Conservation (phyloP, 345 rosid species). For the Sonneratia alba region DNA sequence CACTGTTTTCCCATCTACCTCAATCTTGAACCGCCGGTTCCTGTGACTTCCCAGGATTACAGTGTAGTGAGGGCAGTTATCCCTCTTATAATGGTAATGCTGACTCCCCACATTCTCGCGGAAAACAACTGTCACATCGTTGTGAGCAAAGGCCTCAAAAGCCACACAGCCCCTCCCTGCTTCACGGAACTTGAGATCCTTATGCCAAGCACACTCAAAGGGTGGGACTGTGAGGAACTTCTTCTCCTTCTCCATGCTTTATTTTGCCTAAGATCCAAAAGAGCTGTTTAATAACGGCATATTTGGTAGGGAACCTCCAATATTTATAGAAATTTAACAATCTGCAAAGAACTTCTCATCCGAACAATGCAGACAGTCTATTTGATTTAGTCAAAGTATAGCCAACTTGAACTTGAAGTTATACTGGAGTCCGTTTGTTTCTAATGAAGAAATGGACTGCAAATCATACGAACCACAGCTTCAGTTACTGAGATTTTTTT, state of each 20-base stretch:
- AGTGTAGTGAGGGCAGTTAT: conserved; percentile 84
- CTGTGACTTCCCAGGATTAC: conserved; percentile 92
- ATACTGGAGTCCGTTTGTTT: not conserved
- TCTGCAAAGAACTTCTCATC: not conserved
- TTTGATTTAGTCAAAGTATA: not conserved
- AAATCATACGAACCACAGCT: not conserved
- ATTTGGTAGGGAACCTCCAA: not conserved
- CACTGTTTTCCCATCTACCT: conserved; percentile 75
- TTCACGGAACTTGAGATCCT: conserved; percentile 79
- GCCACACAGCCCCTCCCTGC: conserved; percentile 95
- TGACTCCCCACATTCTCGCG: conserved; percentile 90
- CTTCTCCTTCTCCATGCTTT: conserved; percentile 30
- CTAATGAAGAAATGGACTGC: not conserved
- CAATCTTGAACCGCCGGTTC: conserved; percentile 81
- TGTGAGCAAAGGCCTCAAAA: conserved; percentile 90
- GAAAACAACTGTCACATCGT: conserved; percentile 92
- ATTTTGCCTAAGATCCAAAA: not conserved
- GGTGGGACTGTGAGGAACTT: conserved; percentile 89
- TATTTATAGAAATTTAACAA: not conserved
- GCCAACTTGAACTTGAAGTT: not conserved
- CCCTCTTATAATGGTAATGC: conserved; percentile 87
- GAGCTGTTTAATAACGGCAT: not conserved
- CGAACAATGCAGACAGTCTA: not conserved
- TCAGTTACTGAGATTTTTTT: not conserved
- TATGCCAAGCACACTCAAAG: conserved; percentile 96